A percentile compares a stretch with the other conserved stretches of the same genome.
Conservation (phyloP, 306 rosid genomes). For the Coriaria nepalensis region DNA sequence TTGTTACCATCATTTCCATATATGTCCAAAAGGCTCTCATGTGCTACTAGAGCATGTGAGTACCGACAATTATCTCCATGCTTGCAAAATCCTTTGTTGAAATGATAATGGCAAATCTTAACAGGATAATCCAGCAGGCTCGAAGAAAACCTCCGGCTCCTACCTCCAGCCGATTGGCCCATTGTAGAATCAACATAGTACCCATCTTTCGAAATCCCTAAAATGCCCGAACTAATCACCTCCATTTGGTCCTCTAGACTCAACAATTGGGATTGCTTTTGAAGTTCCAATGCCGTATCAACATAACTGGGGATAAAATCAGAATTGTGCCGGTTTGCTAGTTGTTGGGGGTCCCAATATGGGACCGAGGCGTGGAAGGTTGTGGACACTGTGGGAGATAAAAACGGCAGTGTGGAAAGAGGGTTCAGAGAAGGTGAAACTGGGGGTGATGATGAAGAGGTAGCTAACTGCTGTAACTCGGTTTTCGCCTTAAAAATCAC, state of each 20-base stretch:
- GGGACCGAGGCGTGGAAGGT: slow-evolving; percentile 21
- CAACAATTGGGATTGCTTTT: slow-evolving; percentile 21
- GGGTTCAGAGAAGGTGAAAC: slow-evolving; percentile 19
- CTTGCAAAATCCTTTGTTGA: slow-evolving; percentile 66
- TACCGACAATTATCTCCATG: slow-evolving; percentile 65
- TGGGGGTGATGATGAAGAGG: slow-evolving; percentile 19
- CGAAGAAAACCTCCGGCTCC: slow-evolving; percentile 28
- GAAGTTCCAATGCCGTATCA: slow-evolving; percentile 33
- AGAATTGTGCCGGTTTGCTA: slow-evolving; percentile 12
- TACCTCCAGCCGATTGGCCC: slow-evolving; percentile 16
- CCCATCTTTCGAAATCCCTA: slow-evolving; percentile 21
- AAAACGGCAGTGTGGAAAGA: slow-evolving; percentile 16
- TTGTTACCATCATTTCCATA: slow-evolving; percentile 20
- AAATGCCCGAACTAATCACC: slow-evolving; percentile 16
- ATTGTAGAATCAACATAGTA: slow-evolving; percentile 22
- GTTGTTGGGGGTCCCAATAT: slow-evolving; percentile 28
- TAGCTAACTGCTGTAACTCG: slow-evolving; percentile 26
- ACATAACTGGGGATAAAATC: slow-evolving; percentile 24
- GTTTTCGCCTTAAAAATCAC: slow-evolving; percentile 27
- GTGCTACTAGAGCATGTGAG: slow-evolving; percentile 32
- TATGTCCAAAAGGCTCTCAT: slow-evolving; percentile 32
- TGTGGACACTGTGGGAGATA: slow-evolving; percentile 13
- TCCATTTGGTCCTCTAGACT: slow-evolving; percentile 38
- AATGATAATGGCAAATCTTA: slow-evolving; percentile 52
- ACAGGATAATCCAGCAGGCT: slow-evolving; percentile 28